Evolutionary conservation across 257 asterid genomes (phyloP).

Genomic region (Craterostigma plantagineum): DNA sequence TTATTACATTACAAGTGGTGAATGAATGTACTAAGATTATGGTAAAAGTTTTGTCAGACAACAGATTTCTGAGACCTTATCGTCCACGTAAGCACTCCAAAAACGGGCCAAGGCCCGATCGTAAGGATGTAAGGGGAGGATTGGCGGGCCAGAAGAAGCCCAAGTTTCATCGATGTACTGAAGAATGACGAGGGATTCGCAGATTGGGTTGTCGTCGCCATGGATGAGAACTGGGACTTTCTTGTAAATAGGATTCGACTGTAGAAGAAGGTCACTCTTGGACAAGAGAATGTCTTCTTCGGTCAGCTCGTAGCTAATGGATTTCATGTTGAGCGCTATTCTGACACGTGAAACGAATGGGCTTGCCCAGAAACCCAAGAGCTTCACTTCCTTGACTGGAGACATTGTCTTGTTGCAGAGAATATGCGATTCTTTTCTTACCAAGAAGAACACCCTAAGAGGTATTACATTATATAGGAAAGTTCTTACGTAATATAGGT

Average conservation of each 20-base stretch:
- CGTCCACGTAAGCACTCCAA: conserved; percentile 27
- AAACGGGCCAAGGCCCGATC: conserved; percentile 24
- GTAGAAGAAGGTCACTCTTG: conserved; percentile 23
- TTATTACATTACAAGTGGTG: background rate
- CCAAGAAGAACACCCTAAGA: too few species aligned
- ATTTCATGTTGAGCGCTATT: conserved; percentile 31
- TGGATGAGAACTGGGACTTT: conserved; percentile 38
- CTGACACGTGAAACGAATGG: conserved; percentile 19
- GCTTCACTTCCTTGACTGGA: conserved; percentile 5
- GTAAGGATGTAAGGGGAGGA: conserved; percentile 20
- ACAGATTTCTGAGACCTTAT: too few species aligned
- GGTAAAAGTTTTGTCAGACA: too few species aligned
- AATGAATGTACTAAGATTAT: too few species aligned
- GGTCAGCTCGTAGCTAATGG: conserved; percentile 13
- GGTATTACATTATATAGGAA: too few species aligned
- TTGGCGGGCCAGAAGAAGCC: conserved; percentile 18
- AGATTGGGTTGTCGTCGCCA: conserved; percentile 8
- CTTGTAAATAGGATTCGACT: conserved; percentile 24
- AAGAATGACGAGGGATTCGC: conserved; percentile 30
- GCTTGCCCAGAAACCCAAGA: conserved; percentile 29
- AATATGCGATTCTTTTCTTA: too few species aligned
- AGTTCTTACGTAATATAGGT: too few species aligned
- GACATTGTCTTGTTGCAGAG: too few species aligned
- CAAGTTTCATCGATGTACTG: conserved; percentile 31
- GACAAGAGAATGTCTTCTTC: conserved; percentile 9